These are phyloP conservation scores for Dicorynia guianensis DNA, from an alignment of 306 rosid genomes.

Conservation along the genomic window DNA sequence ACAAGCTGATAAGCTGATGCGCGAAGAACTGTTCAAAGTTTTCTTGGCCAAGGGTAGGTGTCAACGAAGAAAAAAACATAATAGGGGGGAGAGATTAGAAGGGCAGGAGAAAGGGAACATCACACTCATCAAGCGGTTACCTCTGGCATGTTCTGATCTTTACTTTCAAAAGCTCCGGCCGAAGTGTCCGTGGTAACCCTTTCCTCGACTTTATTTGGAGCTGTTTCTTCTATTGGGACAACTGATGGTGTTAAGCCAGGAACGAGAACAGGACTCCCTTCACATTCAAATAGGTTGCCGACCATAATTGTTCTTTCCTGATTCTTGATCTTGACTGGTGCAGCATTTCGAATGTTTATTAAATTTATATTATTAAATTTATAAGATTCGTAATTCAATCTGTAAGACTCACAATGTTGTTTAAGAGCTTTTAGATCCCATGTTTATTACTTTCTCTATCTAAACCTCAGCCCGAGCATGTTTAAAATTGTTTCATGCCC, in stretches of 20 bases:
- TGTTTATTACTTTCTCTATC: no score
- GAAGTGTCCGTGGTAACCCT: constrained; percentile 39
- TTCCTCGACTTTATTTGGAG: constrained; percentile 38
- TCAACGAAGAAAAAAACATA: no score
- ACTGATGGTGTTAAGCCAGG: constrained; percentile 62
- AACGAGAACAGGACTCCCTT: constrained; percentile 68
- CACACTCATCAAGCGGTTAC: constrained; percentile 82
- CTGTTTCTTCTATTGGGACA: constrained; percentile 44
- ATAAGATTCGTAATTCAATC: no score
- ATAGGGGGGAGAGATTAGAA: not conserved
- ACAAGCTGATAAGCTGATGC: not conserved
- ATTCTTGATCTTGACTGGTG: constrained; percentile 42
- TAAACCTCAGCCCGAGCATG: no score
- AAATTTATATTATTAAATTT: no score
- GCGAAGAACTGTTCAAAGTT: no score
- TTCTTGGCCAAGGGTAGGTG: not conserved
- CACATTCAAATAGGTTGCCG: constrained; percentile 44
- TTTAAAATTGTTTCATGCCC: no score
- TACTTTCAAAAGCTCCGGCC: constrained; percentile 47
- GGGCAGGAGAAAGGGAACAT: constrained; percentile 39
- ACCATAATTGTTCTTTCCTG: constrained; percentile 32
- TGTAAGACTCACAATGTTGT: no score
- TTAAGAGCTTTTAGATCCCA: no score
- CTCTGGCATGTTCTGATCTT: constrained; percentile 67
- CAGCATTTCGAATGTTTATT: no score